Base-by-base conservation (phyloP, 2,329 filamentous ascomycete species). In the Hymenoscyphus fraxineus region DNA sequence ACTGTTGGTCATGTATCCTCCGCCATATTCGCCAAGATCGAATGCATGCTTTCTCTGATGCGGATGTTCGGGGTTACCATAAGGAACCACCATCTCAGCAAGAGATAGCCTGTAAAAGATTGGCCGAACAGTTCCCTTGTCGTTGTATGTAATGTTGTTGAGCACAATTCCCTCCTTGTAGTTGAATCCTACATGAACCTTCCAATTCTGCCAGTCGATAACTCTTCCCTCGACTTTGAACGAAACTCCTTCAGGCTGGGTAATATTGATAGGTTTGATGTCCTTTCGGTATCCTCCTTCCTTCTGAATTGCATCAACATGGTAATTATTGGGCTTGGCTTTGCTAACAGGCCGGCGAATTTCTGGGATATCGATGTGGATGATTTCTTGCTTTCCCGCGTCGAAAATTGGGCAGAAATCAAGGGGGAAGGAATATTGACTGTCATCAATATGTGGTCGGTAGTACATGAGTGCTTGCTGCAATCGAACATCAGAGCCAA, bases 391-490 rank as follows among this genome's bases (percentile, higher is more conserved):
- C 96, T 93, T 93, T 73, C 92, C 88, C 1, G 90, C 83, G 74
- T 96, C 93, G 78, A 87, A 96, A 73, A 97, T 96, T 0, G 93
- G 93, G 74, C 92, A 96, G 79, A 97, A 97, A 77, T 97, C 93
- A 61, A 97, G 84, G 0, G 93, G 93, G 74, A 89, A 97, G 47
- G 90, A 89, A 77, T 97, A 97, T 78, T 97, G 93, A 76, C 86
- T 92, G 79, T 94, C 91, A 73, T 97, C 93, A 19, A 89, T 74
- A 71, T 94, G 83, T 3, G 93, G 93, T 16, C 93, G 88, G 77
- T 96, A 97, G 81, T 97, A 97, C 92, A 97, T 96, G 62, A 97
- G 81, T 1, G 92, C 93, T 78, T 97, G 93, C 78, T 97, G 93
- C 3, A 97, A 85, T 62, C 93, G 88, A 55, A 92, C 82, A 55